Evolutionary conservation across 2,329 filamentous ascomycete genomes (phyloP).

Genomic region (Phaeosphaeriaceae sp.): DNA sequence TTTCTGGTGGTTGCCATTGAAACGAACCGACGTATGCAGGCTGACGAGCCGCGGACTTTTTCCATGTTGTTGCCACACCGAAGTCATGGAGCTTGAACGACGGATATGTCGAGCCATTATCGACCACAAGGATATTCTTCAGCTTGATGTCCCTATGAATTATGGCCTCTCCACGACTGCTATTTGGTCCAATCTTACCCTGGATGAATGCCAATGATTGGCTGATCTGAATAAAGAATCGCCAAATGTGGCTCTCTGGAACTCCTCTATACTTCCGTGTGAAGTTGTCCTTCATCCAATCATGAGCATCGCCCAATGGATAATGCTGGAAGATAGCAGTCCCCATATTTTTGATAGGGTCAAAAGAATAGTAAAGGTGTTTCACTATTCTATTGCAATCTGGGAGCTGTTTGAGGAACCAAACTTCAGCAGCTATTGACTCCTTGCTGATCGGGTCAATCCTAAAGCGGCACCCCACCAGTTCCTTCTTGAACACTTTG

Average conservation of each 20-base stretch:
- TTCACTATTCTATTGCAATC: slow-evolving; percentile 27
- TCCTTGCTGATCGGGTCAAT: slow-evolving; percentile 3
- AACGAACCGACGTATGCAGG: slow-evolving; percentile 23
- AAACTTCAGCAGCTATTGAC: slow-evolving; percentile 18
- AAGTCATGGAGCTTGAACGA: slow-evolving; percentile 39
- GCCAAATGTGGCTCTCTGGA: slow-evolving; percentile 36
- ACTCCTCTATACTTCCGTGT: slow-evolving; percentile 20
- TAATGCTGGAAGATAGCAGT: slow-evolving; percentile 29
- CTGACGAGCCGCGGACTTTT: not conserved
- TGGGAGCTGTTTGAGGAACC: slow-evolving; percentile 16
- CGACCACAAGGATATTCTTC: slow-evolving; percentile 32
- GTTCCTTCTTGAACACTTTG: no score
- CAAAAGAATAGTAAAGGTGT: slow-evolving; percentile 12
- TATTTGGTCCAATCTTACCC: slow-evolving; percentile 14
- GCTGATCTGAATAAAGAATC: slow-evolving; percentile 34
- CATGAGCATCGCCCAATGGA: slow-evolving; percentile 28
- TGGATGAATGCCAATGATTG: slow-evolving; percentile 39
- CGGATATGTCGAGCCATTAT: slow-evolving; percentile 31
- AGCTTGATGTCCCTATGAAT: slow-evolving; percentile 39
- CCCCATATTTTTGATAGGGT: slow-evolving; percentile 12
- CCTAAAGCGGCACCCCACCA: not conserved
- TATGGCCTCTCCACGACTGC: slow-evolving; percentile 3
- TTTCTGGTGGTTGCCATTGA: slow-evolving; percentile 40
- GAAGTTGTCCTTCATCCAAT: no score
- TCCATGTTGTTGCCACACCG: slow-evolving; percentile 15